Base-by-base conservation (phyloP, 441 rosid species). In the Euphorbia corollata region DNA sequence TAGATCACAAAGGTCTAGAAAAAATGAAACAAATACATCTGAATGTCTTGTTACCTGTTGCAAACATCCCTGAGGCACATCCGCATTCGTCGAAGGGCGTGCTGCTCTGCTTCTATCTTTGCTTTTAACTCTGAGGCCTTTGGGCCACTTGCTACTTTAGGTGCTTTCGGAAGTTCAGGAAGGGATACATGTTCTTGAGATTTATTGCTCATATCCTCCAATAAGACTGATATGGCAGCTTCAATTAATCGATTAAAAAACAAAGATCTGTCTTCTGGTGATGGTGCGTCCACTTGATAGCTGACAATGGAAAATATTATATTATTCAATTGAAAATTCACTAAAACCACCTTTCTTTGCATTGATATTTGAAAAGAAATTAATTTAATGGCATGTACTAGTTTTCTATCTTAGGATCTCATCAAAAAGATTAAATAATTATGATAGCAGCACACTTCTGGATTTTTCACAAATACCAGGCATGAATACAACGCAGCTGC, bases 31-130 rank as follows among this genome's bases (percentile, higher is more conserved):
- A 23, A 19, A 53, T 32, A 47, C 27, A 47, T 54, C n/a, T 13
- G 59, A 69, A 45, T 64, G 45, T 47, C 59, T 71, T 69, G 69
- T 82, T 83, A 92, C 98, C 98, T 81, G 67, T 95, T 95, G 84
- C 99, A 95, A 86, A 95, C 72, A 79, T 95, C 99, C 82, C 99
- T 83, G 67, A 95, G 98, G 82, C 99, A 95, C 97, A 92, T 95
- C 65, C 99, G 87, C 74, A 95, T 78, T 67, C 99, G 85, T 54
- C 98, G 93, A 76, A 95, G 97, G 56, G 98, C 93, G 82, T 95
- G 99, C 79, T 95, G 99, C 86, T 95, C 98, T 34, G 97, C 94
- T 81, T 92, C 99, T 71, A 88, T 87, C 85, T 87, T 85, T 64
- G 99, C 93, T 78, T 86, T 92, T 69, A 95, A 71, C 79, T 95